A percentile compares a stretch with the other conserved stretches of the same genome.
These are phyloP conservation scores for Sporisorium iseilematis-ciliati DNA, from an alignment of 1,284 basidiomycete genomes.

Conservation along the genomic window DNA sequence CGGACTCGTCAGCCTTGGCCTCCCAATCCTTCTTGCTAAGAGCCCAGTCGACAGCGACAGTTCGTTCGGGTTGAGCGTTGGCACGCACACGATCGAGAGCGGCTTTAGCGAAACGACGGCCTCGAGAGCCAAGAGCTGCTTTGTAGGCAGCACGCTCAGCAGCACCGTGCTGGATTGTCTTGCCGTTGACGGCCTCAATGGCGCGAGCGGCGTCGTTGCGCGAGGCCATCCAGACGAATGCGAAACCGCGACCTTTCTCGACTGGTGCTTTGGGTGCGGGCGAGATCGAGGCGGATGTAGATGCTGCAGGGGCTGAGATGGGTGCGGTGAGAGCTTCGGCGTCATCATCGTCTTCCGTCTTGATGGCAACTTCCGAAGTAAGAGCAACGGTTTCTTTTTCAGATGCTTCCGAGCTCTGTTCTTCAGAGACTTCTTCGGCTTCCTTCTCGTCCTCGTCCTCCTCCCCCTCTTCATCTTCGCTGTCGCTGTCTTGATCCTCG, in stretches of 20 bases:
- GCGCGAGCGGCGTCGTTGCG: conserved; percentile 87
- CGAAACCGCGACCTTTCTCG: conserved; percentile 82
- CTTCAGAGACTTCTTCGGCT: conserved; percentile 5
- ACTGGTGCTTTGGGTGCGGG: conserved; percentile 75
- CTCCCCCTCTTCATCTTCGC: conserved; percentile 71
- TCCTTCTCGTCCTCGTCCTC: conserved; percentile 63
- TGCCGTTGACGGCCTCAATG: conserved; percentile 85
- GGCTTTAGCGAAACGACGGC: conserved; percentile 75
- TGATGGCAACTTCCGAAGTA: conserved; percentile 74
- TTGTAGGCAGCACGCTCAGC: conserved; percentile 78
- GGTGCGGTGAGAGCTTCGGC: conserved; percentile 1
- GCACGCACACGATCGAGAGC: conserved; percentile 52
- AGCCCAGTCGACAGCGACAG: conserved; percentile 96
- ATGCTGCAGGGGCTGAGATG: conserved; percentile 3
- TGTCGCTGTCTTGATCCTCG: conserved; percentile 70
- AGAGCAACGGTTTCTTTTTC: conserved; percentile 74
- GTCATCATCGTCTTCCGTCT: conserved; percentile 43
- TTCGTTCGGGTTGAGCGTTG: conserved; percentile 73
- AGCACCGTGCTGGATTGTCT: conserved; percentile 78
- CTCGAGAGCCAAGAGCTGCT: conserved; percentile 76
- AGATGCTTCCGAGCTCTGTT: not conserved
- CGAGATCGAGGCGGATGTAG: not conserved
- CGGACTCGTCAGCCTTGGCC: conserved; percentile 73
- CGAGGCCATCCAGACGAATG: conserved; percentile 93
- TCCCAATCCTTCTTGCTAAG: conserved; percentile 93